Conservation (phyloP, 768 basidiomycete genomes). For the Trametes maxima region DNA sequence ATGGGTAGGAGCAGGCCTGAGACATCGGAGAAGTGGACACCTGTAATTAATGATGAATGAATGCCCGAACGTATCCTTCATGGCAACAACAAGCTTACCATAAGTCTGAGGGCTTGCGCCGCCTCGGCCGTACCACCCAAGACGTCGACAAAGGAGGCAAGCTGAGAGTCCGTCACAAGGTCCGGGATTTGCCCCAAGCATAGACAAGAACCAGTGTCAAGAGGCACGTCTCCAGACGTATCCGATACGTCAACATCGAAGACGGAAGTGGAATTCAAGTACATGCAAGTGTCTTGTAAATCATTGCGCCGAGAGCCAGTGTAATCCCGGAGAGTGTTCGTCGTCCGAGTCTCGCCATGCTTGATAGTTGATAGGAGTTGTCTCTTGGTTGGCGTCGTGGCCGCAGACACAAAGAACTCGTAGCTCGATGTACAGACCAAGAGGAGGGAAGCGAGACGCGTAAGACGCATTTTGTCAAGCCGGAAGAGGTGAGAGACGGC, state of each 20-base stretch:
- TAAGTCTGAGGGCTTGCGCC: not conserved
- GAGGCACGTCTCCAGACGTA: not conserved
- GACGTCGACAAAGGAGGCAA: not conserved
- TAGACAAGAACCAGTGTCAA: not conserved
- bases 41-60: not conserved
- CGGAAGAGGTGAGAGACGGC: too few species aligned
- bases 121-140: not conserved
- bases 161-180: not conserved
- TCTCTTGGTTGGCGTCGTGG: not conserved
- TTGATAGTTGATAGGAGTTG: not conserved
- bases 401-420: not conserved
- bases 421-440: not conserved
- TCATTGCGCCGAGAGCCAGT: not conserved
- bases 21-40: not conserved
- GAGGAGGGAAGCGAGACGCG: too few species aligned
- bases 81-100: not conserved
- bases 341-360: not conserved
- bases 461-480: too few species aligned
- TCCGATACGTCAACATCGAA: not conserved
- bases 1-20: constrained; percentile 35
- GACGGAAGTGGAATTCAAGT: not conserved
- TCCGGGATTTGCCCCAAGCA: not conserved
- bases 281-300: not conserved
- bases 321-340: not conserved
- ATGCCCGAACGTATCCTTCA: not conserved